Base-by-base conservation (phyloP, 768 basidiomycete genomes). In the Hemileccinum impolitum region DNA sequence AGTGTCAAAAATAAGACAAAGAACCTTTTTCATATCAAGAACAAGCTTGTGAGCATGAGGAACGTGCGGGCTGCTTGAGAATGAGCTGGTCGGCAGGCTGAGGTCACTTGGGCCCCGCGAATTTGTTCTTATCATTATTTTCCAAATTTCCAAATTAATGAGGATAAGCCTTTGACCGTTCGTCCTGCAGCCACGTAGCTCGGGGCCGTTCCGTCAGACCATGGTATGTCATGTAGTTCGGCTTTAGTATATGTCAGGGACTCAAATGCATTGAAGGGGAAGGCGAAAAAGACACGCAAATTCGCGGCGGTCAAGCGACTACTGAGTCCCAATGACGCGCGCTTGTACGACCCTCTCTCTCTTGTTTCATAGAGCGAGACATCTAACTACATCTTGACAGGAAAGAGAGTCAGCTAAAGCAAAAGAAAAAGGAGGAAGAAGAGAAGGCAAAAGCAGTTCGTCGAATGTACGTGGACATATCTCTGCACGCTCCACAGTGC, bases 221-320 rank as follows among this genome's bases (percentile, higher is more conserved):
- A 66, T 66, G 65, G 65, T 57, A 48, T 28, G 53, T 39, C 45
- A 26, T 31, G 9, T 19, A 7, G 15, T 25, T 38, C 5, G 26
- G 17, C 11, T 17, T 8, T 31, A 3, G 2, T 21, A 5, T 4
- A n/a, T 25, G 10, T 21, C 10, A 39, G 30, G 15, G 34, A 17
- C 26, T 4, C 30, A n/a, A 25, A 30, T 25, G 4, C 13, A 26
- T 21, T 38, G 5, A 54, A 96, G 94, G 90, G 83, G 12, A 93
- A 83, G 70, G 90, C 90, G 25, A 92, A 91, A 69, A 95, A 93
- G 68, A 94, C 93, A 1, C 79, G 94, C 69, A 95, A 95, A 66
- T 97, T 98, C 66, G 95, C 94, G 2, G 73, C 84, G 10, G 92
- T 95, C 39, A 98, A 98, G 70, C 87, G 94, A 15, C 76, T 98